Conservation (phyloP, 2,329 filamentous ascomycete genomes). For the Myriosclerotinia curreyana region DNA sequence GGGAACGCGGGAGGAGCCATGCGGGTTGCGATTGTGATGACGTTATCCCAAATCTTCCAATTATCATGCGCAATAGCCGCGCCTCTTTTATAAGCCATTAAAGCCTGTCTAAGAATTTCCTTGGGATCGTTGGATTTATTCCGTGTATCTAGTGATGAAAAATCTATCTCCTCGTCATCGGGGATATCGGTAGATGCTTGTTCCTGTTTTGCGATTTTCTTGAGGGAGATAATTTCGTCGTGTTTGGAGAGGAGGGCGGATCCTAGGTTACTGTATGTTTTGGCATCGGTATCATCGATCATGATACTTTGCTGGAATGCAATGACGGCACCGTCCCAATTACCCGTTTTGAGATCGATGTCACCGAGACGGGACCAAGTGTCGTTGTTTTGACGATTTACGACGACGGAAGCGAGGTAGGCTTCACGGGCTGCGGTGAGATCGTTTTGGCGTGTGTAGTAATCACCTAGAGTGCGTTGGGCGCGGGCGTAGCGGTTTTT, state of each 20-base stretch:
- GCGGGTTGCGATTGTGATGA: slow-evolving; percentile 80
- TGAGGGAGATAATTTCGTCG: slow-evolving; percentile 46
- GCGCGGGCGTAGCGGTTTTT: slow-evolving; percentile 78
- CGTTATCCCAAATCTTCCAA: slow-evolving; percentile 95
- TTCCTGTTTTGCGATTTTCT: slow-evolving; percentile 40
- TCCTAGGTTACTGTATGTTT: slow-evolving; percentile 93
- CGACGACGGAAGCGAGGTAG: slow-evolving; percentile 71
- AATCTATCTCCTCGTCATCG: slow-evolving; percentile 24
- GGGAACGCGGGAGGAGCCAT: slow-evolving; percentile 70
- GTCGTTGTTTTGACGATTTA: slow-evolving; percentile 77
- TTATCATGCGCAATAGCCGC: slow-evolving; percentile 80
- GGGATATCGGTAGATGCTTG: slow-evolving; percentile 23
- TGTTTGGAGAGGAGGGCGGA: slow-evolving; percentile 74
- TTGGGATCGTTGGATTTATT: slow-evolving; percentile 36
- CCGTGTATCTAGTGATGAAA: slow-evolving; percentile 30
- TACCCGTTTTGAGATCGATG: slow-evolving; percentile 72
- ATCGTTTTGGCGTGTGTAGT: slow-evolving; percentile 66
- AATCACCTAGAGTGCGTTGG: slow-evolving; percentile 79
- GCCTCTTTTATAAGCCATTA: slow-evolving; percentile 83
- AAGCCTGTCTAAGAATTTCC: slow-evolving; percentile 65
- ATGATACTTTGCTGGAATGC: slow-evolving; percentile 82
- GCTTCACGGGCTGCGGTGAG: slow-evolving; percentile 69
- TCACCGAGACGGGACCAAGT: slow-evolving; percentile 92
- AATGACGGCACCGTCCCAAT: slow-evolving; percentile 76
- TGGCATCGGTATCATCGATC: slow-evolving; percentile 81